A percentile compares a stretch with the other conserved stretches of the same genome.
phyloP scores from a whole-genome alignment of 305 asterid genomes.

The Fraxinus sp. region DNA sequence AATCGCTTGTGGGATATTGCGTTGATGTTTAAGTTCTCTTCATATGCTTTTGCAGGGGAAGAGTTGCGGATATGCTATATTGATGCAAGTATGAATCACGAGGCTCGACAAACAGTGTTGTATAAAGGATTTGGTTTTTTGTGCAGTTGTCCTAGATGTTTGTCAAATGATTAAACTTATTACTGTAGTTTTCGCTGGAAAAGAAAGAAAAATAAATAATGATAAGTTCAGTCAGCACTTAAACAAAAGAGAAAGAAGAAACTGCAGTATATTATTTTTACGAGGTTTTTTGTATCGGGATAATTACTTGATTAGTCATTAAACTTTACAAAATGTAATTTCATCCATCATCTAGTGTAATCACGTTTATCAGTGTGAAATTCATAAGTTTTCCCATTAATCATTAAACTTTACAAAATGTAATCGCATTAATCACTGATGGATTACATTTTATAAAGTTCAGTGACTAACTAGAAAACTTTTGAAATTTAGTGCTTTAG shows the following conservation, averaged over 20 bases:
- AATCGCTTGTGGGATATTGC: background rate
- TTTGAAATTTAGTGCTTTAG: too few relatives aligned
- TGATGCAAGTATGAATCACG: slow-evolving; percentile 77
- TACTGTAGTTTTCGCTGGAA: background rate
- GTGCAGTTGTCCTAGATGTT: slow-evolving; percentile 74
- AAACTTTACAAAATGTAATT: too few relatives aligned
- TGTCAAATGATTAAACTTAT: slow-evolving; percentile 45
- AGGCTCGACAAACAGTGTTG: slow-evolving; percentile 62
- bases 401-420: too few relatives aligned
- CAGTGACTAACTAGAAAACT: too few relatives aligned
- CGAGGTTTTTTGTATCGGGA: too few relatives aligned
- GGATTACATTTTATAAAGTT: too few relatives aligned
- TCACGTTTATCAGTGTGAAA: too few relatives aligned
- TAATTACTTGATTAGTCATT: too few relatives aligned
- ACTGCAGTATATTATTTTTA: background rate
- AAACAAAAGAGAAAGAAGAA: background rate
- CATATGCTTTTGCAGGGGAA: slow-evolving; percentile 51
- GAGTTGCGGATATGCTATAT: slow-evolving; percentile 81
- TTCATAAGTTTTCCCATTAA: too few relatives aligned
- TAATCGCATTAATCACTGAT: too few relatives aligned
- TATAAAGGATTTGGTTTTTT: slow-evolving; percentile 68
- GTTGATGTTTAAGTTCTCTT: slow-evolving; percentile 15
- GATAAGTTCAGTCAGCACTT: background rate
- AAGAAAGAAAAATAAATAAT: background rate
- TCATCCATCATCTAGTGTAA: too few relatives aligned